Base-by-base conservation (phyloP, 257 asterid genomes). In the Schizonepeta tenuifolia region DNA sequence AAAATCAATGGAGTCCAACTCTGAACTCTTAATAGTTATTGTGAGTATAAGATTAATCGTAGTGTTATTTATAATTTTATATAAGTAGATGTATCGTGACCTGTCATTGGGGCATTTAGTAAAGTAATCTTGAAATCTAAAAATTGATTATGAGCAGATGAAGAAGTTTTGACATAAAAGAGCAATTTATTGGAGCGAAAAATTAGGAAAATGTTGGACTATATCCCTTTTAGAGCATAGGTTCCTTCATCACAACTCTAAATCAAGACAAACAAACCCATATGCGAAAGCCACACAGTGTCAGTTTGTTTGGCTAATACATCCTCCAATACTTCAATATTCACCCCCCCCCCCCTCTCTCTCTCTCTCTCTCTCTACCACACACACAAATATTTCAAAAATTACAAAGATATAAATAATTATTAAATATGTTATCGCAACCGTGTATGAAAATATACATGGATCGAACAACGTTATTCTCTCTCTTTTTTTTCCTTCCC, bases 241-340 rank as follows among this genome's bases (percentile, higher is more conserved):
- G 69, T 73, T 74, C 83, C 58, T 67, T 73, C 71, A 62, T 75
- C 78, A 73, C 67, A 69, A 78, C 70, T 11, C 81, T 74, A 72
- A 67, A 75, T 75, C 10, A 72, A 58, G 78, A 62, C 76, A 76
- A 72, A 55, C 81, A 60, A 54, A 35, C 50, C 76, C 81, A 76
- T 76, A 71, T 53, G 75, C 72, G 70, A 80, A 43, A 80, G 69
- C 73, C 51, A 75, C 78, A 64, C 53, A 26, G n/a, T 65, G 18
- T 60, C 70, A 12, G 44, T 22, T 54, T 72, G 59, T 67, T 68
- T 75, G 53, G 58, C 71, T 43, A 63, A 54, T 62, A 56, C 57
- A 41, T 36, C 41, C 24, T 38, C 49, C 14, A 61, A 41, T 49
- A 57, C 20, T 44, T 57, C 58, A 53, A 26, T 36, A 24, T 65